A percentile compares a stretch with the other conserved stretches of the same genome.
These are phyloP conservation scores for Aureobasidium sp. DNA, from an alignment of 2,329 filamentous ascomycete genomes.

Conservation along the genomic window DNA sequence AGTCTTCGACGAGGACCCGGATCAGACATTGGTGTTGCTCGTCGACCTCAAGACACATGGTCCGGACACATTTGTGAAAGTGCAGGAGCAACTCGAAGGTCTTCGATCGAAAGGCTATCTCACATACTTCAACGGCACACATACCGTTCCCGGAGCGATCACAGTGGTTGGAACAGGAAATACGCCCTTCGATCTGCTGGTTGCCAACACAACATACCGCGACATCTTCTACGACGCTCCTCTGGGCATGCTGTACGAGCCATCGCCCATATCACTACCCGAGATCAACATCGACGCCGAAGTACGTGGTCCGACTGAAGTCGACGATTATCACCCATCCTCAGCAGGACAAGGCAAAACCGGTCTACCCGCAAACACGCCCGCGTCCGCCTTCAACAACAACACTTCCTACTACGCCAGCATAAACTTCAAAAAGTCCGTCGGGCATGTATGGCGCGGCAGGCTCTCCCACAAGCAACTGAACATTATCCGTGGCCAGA, in stretches of 20 bases:
- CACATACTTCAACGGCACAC: slow-evolving; percentile 43
- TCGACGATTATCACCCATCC: neutral
- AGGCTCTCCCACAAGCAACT: slow-evolving; percentile 42
- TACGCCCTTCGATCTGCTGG: slow-evolving; percentile 51
- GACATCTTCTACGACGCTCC: slow-evolving; percentile 62
- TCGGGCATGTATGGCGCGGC: slow-evolving; percentile 44
- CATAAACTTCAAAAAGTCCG: slow-evolving; percentile 46
- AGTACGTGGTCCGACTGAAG: neutral
- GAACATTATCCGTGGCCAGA: slow-evolving; percentile 43
- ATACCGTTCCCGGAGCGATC: slow-evolving; percentile 49
- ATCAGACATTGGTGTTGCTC: slow-evolving; percentile 50
- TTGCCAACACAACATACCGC: slow-evolving; percentile 46
- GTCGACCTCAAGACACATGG: slow-evolving; percentile 63
- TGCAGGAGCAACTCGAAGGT: slow-evolving; percentile 51
- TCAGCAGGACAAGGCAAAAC: slow-evolving; percentile 40
- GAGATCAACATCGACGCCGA: neutral
- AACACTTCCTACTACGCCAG: slow-evolving; percentile 63
- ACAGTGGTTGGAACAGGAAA: slow-evolving; percentile 65
- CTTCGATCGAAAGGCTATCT: slow-evolving; percentile 52
- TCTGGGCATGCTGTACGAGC: slow-evolving; percentile 40
- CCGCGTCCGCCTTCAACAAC: slow-evolving; percentile 38
- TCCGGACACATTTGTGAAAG: slow-evolving; percentile 45
- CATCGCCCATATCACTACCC: slow-evolving; percentile 7
- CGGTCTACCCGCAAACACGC: slow-evolving; percentile 30
- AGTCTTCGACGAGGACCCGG: slow-evolving; percentile 40